A percentile compares a stretch with the other conserved stretches of the same genome.
Conservation (phyloP, 2,329 filamentous ascomycete species). For the Colletotrichum tofieldiae region DNA sequence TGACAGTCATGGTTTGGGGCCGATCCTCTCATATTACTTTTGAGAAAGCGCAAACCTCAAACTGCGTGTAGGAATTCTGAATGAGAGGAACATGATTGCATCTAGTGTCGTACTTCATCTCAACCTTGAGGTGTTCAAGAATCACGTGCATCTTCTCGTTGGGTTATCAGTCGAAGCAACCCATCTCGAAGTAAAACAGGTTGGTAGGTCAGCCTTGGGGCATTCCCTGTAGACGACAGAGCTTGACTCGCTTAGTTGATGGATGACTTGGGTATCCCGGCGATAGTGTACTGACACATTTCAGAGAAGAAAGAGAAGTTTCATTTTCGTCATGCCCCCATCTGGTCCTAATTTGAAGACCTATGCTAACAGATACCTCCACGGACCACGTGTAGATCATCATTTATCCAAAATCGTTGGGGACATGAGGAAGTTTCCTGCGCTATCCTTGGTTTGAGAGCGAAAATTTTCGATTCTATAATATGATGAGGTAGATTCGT, state of each 20-base stretch:
- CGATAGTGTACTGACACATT: not conserved
- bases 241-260: not conserved
- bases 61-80: not conserved
- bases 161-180: no score
- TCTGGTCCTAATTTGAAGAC: not conserved
- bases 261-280: not conserved
- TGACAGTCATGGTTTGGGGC: no score
- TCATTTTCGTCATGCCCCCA: not conserved
- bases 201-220: not conserved
- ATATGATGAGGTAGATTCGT: not conserved
- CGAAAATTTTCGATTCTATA: no score
- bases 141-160: not conserved
- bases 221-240: not conserved
- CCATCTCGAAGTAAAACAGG: not conserved
- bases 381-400: not conserved
- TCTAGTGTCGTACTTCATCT: not conserved
- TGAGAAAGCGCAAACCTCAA: not conserved
- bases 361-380: not conserved
- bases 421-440: not conserved
- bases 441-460: not conserved
- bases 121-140: not conserved
- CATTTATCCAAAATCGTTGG: no score
- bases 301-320: not conserved
- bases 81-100: not conserved
- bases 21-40: not conserved